Conservation (phyloP, 306 rosid genomes). For the Cucurbita maxima region DNA sequence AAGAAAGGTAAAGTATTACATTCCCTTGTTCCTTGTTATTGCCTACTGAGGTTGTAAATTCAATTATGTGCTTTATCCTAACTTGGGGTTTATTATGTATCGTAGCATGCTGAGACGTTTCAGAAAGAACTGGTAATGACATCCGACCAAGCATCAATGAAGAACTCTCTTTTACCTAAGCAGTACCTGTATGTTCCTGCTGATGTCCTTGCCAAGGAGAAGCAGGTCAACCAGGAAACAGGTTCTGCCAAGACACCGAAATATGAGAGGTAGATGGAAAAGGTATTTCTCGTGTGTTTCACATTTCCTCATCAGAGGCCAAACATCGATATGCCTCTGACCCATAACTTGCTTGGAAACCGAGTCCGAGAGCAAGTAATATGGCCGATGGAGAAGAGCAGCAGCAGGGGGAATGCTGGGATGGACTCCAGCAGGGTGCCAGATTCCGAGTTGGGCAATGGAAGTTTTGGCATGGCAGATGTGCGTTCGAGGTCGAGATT, state of each 20-base stretch:
- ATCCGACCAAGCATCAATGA: slow-evolving; percentile 92
- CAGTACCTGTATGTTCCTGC: slow-evolving; percentile 98
- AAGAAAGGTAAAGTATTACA: slow-evolving; percentile 39
- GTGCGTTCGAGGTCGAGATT: neutral
- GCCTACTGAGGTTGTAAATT: neutral
- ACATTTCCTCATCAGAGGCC: slow-evolving; percentile 20
- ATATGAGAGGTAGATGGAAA: slow-evolving; percentile 32
- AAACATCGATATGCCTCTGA: slow-evolving; percentile 6
- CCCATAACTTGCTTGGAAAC: slow-evolving; percentile 13
- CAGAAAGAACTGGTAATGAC: slow-evolving; percentile 94
- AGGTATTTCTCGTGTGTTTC: slow-evolving; percentile 1
- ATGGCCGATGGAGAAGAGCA: neutral
- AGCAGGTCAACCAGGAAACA: slow-evolving; percentile 53
- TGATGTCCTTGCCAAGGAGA: slow-evolving; percentile 62
- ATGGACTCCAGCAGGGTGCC: neutral
- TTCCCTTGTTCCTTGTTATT: neutral
- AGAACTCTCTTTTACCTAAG: slow-evolving; percentile 74
- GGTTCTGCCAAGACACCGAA: slow-evolving; percentile 38
- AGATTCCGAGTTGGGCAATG: neutral
- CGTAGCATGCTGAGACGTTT: slow-evolving; percentile 64
- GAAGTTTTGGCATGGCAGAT: neutral
- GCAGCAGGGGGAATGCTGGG: neutral
- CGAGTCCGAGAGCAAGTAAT: neutral
- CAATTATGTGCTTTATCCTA: neutral
- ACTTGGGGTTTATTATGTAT: slow-evolving; percentile 10